Conservation (phyloP, 352 stramenopile genomes). For the Peronosclerospora sorghi region DNA sequence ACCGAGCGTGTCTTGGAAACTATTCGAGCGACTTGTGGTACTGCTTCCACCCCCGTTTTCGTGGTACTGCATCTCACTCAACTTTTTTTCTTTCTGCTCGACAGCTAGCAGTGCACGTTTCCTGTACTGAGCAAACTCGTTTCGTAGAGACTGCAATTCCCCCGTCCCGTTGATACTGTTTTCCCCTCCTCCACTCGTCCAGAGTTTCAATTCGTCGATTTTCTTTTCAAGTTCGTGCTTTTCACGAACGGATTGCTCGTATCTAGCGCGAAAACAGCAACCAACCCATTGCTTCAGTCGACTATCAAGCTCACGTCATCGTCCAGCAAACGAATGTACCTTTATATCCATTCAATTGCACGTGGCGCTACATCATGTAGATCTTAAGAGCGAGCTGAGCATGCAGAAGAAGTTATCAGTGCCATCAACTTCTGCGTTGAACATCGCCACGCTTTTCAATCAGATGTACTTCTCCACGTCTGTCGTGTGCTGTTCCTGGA, state of each 20-base stretch:
- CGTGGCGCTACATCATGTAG: constrained; percentile 64
- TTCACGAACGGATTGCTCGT: constrained; percentile 64
- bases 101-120: constrained; percentile 68
- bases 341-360: constrained; percentile 27
- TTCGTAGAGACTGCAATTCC: constrained; percentile 55
- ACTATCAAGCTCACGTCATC: too few relatives aligned
- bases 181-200: constrained; percentile 24
- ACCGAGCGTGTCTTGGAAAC: constrained; percentile 27
- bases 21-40: constrained; percentile 29
- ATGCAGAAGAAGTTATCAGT: constrained; percentile 70
- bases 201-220: constrained; percentile 47
- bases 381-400: constrained; percentile 46
- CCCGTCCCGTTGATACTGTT: constrained; percentile 19
- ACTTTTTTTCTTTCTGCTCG: constrained; percentile 74
- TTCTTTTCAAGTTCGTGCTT: constrained; percentile 70
- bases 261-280: too few relatives aligned
- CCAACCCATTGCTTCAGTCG: too few relatives aligned
- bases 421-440: constrained; percentile 76
- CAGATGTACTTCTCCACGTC: constrained; percentile 23
- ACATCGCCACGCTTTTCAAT: constrained; percentile 55
- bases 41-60: constrained; percentile 26
- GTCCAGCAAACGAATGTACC: too few relatives aligned
- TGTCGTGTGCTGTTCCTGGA: constrained; percentile 52
- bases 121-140: constrained; percentile 74
- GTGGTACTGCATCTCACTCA: constrained; percentile 53